These are phyloP conservation scores for Coemansia sp. DNA, from an alignment of 192 early-diverging fungal species.

Conservation along the genomic window DNA sequence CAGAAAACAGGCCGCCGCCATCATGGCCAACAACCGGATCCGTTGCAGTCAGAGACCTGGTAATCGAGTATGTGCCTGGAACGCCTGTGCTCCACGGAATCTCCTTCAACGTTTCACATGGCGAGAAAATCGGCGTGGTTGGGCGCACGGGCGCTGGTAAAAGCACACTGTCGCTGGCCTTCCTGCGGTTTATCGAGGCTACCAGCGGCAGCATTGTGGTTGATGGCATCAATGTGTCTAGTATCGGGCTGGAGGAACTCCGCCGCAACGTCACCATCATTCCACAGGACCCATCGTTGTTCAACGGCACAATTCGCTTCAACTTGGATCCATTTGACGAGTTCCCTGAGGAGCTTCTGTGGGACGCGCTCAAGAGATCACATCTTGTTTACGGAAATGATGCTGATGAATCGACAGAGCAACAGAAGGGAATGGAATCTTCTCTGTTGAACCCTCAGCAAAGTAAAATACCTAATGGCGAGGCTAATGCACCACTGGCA, in stretches of 20 bases:
- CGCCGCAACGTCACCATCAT: conserved; percentile 81
- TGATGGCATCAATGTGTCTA: conserved; percentile 74
- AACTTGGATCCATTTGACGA: conserved; percentile 90
- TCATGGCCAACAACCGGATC: conserved; percentile 71
- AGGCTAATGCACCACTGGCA: too few species aligned
- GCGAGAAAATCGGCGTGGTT: conserved; percentile 88
- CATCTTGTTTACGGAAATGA: conserved; percentile 56
- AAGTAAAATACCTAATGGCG: neutral
- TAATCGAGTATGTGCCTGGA: conserved; percentile 77
- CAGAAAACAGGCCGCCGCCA: conserved; percentile 55
- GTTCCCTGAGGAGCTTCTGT: conserved; percentile 75
- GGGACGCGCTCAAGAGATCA: conserved; percentile 73
- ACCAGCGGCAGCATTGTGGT: conserved; percentile 64
- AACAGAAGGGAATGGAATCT: neutral
- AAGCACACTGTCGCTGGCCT: conserved; percentile 67
- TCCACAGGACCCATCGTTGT: conserved; percentile 87
- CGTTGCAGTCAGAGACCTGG: conserved; percentile 67
- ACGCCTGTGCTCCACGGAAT: conserved; percentile 77
- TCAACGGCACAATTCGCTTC: conserved; percentile 76
- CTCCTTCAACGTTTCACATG: conserved; percentile 65
- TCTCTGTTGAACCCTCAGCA: neutral
- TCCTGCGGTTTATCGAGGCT: conserved; percentile 79
- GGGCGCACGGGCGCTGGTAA: conserved; percentile 91
- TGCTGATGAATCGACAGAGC: neutral
- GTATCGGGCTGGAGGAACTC: conserved; percentile 76